These are phyloP conservation scores for Aurinia saxatilis DNA, from an alignment of 345 rosid species.

Conservation along the genomic window DNA sequence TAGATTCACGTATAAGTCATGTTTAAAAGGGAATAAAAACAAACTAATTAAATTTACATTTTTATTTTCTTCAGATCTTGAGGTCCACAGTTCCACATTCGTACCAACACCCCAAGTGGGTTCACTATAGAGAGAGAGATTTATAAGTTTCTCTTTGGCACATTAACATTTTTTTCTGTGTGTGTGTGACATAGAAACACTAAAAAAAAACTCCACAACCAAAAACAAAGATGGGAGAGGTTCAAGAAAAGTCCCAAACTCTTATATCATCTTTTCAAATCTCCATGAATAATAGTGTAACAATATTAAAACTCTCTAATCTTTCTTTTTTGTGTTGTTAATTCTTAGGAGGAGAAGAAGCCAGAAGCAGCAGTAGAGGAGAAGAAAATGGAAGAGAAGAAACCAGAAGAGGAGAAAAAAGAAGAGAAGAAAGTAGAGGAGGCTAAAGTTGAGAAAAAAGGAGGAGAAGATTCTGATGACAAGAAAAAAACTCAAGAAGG, in stretches of 20 bases:
- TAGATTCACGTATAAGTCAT: conserved; percentile 26
- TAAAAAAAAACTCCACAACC: neutral
- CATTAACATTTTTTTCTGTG: conserved; percentile 1
- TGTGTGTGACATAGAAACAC: conserved; percentile 25
- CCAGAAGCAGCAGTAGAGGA: conserved; percentile 24
- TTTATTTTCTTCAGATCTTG: conserved; percentile 19
- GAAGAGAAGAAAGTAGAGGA: conserved; percentile 34
- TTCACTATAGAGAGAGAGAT: conserved; percentile 13
- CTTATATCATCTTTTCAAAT: conserved; percentile 12
- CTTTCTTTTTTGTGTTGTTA: neutral
- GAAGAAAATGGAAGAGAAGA: conserved; percentile 57
- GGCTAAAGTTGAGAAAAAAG: too few species aligned
- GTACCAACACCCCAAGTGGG: conserved; percentile 30
- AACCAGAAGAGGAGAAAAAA: conserved; percentile 42
- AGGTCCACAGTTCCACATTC: conserved; percentile 32
- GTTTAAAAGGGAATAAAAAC: conserved; percentile 17
- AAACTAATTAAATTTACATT: conserved; percentile 20
- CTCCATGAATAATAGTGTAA: conserved; percentile 4
- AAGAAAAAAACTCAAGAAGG: conserved; percentile 35
- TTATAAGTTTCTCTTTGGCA: conserved; percentile 25
- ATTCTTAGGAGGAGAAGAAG: conserved; percentile 29
- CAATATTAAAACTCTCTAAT: too few species aligned
- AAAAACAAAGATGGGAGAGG: conserved; percentile 29
- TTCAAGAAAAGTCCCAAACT: conserved; percentile 31
- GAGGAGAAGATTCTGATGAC: conserved; percentile 1